These are phyloP conservation scores for Pouteria glomerata DNA, from an alignment of 148 eudicot genomes.

Conservation along the genomic window DNA sequence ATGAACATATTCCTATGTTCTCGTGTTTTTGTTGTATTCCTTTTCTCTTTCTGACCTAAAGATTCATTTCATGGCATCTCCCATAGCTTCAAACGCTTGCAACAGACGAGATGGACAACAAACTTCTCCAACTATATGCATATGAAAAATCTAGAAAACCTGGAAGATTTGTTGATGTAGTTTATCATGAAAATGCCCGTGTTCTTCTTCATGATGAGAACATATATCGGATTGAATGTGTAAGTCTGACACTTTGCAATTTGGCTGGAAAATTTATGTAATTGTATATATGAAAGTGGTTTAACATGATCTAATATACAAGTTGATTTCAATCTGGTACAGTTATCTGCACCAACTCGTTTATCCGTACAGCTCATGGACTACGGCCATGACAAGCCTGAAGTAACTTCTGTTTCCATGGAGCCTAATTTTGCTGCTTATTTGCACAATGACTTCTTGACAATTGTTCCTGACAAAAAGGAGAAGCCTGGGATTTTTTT, in stretches of 20 bases:
- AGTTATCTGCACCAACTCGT: conserved; percentile 47
- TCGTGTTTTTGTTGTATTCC: not conserved
- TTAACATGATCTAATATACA: conserved; percentile 11
- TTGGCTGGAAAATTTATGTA: not conserved
- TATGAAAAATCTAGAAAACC: conserved; percentile 79
- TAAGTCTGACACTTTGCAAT: conserved; percentile 28
- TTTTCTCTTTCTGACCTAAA: conserved; percentile 11
- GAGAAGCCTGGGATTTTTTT: conserved; percentile 50
- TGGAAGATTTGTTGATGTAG: conserved; percentile 51
- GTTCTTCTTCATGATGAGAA: conserved; percentile 72
- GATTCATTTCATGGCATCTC: conserved; percentile 1
- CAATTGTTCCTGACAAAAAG: conserved; percentile 39
- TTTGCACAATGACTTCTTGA: conserved; percentile 50
- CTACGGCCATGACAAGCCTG: conserved; percentile 61
- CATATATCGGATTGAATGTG: conserved; percentile 76
- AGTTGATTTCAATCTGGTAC: conserved; percentile 23
- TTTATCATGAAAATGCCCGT: conserved; percentile 71
- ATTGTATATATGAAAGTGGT: not conserved
- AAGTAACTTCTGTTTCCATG: conserved; percentile 49
- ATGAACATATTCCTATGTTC: conserved; percentile 3
- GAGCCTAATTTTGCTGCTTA: conserved; percentile 66
- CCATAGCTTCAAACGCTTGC: conserved; percentile 72
- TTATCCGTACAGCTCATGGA: conserved; percentile 77
- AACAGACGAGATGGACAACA: conserved; percentile 65
- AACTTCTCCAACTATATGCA: conserved; percentile 70